Conservation (phyloP, 768 basidiomycete genomes). For the Boletus speciosus region DNA sequence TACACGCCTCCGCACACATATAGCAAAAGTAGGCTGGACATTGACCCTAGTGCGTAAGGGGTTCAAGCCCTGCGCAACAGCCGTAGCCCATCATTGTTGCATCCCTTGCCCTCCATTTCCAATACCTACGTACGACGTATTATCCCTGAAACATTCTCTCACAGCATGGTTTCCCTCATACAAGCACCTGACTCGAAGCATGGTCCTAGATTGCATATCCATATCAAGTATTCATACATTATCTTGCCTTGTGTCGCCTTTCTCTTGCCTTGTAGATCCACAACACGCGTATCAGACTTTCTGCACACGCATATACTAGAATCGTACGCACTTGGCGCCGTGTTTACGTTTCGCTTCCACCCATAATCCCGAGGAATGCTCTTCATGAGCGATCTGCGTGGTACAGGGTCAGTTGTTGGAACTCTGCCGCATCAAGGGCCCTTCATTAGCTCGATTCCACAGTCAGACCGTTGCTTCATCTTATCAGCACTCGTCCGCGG, state of each 20-base stretch:
- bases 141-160: constrained; percentile 1
- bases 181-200: constrained; percentile 12
- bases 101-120: neutral
- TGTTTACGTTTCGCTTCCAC: constrained; percentile 7
- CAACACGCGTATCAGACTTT: constrained; percentile 10
- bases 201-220: constrained; percentile 13
- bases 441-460: neutral
- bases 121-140: neutral
- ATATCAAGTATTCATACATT: constrained; percentile 10
- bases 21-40: neutral
- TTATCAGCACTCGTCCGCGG: neutral
- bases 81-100: neutral
- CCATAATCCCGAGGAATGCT: constrained; percentile 6
- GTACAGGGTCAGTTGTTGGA: neutral
- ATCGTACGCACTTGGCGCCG: constrained; percentile 4
- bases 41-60: neutral
- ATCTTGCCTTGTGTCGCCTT: neutral
- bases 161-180: constrained; percentile 8
- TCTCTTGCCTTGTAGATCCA: constrained; percentile 13
- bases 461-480: neutral
- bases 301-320: constrained; percentile 14
- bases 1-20: constrained; percentile 9
- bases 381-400: neutral
- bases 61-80: neutral
- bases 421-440: neutral